Conservation (phyloP, 352 stramenopile species). For the Globisporangium lucens region DNA sequence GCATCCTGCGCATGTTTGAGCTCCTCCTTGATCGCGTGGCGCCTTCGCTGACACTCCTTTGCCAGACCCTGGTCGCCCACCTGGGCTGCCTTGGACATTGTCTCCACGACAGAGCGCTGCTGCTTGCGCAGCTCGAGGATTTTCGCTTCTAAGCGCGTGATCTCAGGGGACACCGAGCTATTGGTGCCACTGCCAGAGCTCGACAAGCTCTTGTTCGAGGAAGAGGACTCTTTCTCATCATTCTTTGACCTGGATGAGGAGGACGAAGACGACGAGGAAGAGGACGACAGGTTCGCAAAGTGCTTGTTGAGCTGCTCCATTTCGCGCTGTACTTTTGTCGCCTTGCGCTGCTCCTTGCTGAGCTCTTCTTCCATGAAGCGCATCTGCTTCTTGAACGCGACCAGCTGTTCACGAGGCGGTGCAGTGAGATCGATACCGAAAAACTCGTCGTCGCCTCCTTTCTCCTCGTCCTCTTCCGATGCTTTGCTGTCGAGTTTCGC, state of each 20-base stretch:
- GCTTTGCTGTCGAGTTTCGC: constrained; percentile 53
- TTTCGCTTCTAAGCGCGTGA: constrained; percentile 54
- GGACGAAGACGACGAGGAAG: constrained; percentile 20
- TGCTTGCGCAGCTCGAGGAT: constrained; percentile 80
- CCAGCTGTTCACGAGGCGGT: constrained; percentile 52
- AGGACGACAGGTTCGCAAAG: constrained; percentile 49
- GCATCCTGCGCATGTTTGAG: constrained; percentile 67
- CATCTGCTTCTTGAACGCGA: constrained; percentile 61
- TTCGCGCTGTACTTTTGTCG: constrained; percentile 70
- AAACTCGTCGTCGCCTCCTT: constrained; percentile 67
- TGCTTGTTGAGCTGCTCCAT: constrained; percentile 85
- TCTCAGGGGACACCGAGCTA: constrained; percentile 45
- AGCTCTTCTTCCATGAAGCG: constrained; percentile 78
- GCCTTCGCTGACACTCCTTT: constrained; percentile 71
- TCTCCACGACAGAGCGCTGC: constrained; percentile 68
- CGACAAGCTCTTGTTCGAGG: constrained; percentile 27
- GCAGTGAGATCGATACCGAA: constrained; percentile 70
- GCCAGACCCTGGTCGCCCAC: constrained; percentile 67
- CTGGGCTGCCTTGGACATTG: constrained; percentile 67
- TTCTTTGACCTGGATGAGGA: constrained; percentile 14
- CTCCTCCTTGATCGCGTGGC: constrained; percentile 77
- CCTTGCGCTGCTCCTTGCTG: constrained; percentile 75
- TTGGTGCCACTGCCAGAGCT: constrained; percentile 17
- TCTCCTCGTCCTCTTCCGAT: constrained; percentile 44
- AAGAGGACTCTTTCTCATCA: constrained; percentile 31